Percentiles rank a stretch among this genome's conserved stretches.
Evolutionary conservation across 2,329 filamentous ascomycete genomes (phyloP).

Genomic region (Akanthomyces lecanii): DNA sequence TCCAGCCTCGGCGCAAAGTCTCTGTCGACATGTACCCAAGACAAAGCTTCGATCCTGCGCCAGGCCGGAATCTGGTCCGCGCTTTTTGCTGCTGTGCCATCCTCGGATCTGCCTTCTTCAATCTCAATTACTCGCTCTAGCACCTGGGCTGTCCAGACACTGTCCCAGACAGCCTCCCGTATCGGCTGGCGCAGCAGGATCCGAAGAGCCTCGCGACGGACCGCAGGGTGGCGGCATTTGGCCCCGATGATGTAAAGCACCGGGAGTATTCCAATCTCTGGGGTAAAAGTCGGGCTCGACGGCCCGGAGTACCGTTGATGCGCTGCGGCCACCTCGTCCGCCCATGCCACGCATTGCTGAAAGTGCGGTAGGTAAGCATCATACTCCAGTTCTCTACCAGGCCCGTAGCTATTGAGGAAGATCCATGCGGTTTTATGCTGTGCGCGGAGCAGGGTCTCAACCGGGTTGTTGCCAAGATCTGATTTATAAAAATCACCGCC

Average conservation of each 20-base stretch:
- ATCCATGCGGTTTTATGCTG: not conserved
- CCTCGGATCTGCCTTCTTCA: constrained; percentile 14
- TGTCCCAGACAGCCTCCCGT: constrained; percentile 34
- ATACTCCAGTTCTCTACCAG: constrained; percentile 28
- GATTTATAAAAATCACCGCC: not conserved
- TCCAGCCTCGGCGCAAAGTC: too few relatives aligned
- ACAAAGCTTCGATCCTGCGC: too few relatives aligned
- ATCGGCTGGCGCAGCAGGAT: constrained; percentile 25
- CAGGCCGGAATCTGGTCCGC: too few relatives aligned
- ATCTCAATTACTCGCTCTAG: constrained; percentile 33
- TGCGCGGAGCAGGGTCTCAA: not conserved
- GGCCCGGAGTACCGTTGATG: constrained; percentile 24
- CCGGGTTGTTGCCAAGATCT: not conserved
- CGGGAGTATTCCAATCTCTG: constrained; percentile 30
- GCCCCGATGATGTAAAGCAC: constrained; percentile 32
- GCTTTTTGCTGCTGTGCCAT: too few relatives aligned
- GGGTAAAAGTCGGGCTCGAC: constrained; percentile 29
- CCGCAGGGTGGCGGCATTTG: constrained; percentile 32
- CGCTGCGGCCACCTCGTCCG: constrained; percentile 22
- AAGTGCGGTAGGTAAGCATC: constrained; percentile 29
- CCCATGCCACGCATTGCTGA: constrained; percentile 25
- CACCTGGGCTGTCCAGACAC: constrained; percentile 26
- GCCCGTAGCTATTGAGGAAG: constrained; percentile 22
- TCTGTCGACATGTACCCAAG: too few relatives aligned
- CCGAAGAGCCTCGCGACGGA: constrained; percentile 29